These are phyloP conservation scores for Picea glauca DNA, from an alignment of 75 land plant species.

Conservation along the genomic window DNA sequence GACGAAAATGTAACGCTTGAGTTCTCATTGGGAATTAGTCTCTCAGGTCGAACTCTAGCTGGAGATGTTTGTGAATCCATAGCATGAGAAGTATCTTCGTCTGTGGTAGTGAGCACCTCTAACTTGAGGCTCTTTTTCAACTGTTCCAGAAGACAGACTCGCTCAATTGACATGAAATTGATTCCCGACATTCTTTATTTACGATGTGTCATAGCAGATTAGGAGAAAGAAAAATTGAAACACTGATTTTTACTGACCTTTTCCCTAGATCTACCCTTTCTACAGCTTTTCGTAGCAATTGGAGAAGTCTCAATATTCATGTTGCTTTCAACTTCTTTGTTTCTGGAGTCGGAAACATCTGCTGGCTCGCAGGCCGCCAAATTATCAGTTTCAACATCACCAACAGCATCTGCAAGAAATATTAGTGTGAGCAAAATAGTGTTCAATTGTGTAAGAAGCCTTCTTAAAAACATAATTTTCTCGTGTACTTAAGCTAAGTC, in stretches of 20 bases:
- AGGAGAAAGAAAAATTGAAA: background rate
- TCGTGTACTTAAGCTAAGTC: background rate
- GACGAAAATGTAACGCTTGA: background rate
- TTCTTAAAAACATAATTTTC: background rate
- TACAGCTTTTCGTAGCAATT: slow-evolving; percentile 1
- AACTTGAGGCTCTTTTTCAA: background rate
- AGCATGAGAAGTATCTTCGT: background rate
- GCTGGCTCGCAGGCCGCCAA: background rate
- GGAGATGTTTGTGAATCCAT: background rate
- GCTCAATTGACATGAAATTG: background rate
- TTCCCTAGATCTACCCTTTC: slow-evolving; percentile 1
- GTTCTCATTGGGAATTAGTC: background rate
- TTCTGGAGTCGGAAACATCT: slow-evolving; percentile 3
- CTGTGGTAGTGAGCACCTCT: background rate
- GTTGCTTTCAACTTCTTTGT: background rate
- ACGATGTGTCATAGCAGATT: background rate
- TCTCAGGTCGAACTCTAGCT: background rate
- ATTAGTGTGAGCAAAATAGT: background rate
- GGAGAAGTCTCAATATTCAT: background rate
- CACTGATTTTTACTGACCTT: background rate
- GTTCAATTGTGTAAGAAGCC: background rate
- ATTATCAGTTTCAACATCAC: background rate
- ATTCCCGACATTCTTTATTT: background rate
- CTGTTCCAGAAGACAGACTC: background rate
- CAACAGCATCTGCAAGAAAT: background rate